Evolutionary conservation across 371 early-diverging fungal species (phyloP), one percentile per base, ranked within the genome.

Genomic region (Sporodiniella umbellata): DNA sequence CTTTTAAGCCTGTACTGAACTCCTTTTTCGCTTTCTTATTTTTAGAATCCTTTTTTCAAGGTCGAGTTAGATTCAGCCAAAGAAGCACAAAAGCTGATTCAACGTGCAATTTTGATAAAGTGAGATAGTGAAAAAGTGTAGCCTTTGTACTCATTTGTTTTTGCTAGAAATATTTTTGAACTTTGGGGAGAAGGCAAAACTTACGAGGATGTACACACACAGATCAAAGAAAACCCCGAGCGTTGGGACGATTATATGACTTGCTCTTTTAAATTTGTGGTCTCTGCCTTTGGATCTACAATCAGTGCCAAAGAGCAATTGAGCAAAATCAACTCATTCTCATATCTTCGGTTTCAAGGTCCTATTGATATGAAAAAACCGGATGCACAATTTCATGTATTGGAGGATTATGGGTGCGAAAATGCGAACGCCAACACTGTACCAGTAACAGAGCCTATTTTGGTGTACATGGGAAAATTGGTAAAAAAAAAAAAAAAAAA

Each of bases 21-120:
- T n/a, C n/a, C n/a, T 7, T 28, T 28, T 28, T 2, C 22, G 21
- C 45, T 11, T 15, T 50, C 3, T 35, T 18, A 45, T 8, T 17
- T 45, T 6, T 63, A 89, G 87, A 82, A 81, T 31, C 94, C 95
- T 2, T 93, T 89, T 63, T 68, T 94, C 21, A 71, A 86, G 26
- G 80, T 94, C 10, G 70, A 87, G 38, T 61, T 94, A n/a, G 78
- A 76, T 14, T 78, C 78, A 2, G 82, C 79, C 8, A 85, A 80
- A 38, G 80, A 84, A 33, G 96, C 95, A 4, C 68, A 62, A 11
- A 76, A 77, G 51, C 80, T 97, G n/a, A 69, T 93, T 4, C 78
- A 78, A 48, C 80, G 96, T n/a, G 81, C 91, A 2, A 94, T 95
- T 46, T 81, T 97, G 31, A 81, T 89, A 53, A 91, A 85, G 86